A percentile compares a stretch with the other conserved stretches of the same genome.
Conservation (phyloP, 1,284 basidiomycete genomes). For the Puccinia coronata region DNA sequence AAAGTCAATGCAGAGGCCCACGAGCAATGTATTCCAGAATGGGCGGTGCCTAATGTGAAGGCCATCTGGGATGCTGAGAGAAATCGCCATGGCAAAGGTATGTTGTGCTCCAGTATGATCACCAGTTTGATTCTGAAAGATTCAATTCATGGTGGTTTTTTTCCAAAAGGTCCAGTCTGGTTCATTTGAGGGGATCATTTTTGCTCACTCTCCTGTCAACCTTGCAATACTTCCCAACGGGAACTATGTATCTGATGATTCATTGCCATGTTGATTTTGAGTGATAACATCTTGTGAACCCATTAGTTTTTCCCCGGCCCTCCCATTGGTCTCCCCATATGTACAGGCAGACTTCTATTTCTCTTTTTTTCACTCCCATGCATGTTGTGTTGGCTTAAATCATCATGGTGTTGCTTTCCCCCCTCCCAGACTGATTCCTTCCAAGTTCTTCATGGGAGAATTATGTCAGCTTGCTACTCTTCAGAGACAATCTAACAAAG, state of each 20-base stretch:
- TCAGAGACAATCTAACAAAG: too few species aligned
- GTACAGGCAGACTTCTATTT: background rate
- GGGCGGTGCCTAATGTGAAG: too few species aligned
- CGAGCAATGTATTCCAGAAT: background rate
- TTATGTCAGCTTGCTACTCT: too few species aligned
- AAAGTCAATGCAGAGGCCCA: background rate
- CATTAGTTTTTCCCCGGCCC: background rate
- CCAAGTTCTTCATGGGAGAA: background rate
- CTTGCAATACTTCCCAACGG: background rate
- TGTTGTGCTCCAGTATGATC: too few species aligned
- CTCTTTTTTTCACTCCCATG: background rate
- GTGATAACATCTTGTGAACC: background rate
- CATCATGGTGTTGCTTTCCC: background rate
- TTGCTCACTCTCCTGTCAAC: background rate
- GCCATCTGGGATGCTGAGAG: too few species aligned
- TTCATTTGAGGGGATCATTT: background rate
- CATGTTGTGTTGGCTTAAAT: background rate
- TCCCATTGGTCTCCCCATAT: background rate
- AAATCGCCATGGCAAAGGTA: background rate
- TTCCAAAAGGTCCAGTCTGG: too few species aligned
- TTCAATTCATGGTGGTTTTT: too few species aligned
- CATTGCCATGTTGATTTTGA: background rate
- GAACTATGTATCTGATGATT: background rate
- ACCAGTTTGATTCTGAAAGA: background rate
- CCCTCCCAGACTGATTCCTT: background rate